phyloP scores from a whole-genome alignment of 352 stramenopile genomes.

The Phytophthora cactorum region DNA sequence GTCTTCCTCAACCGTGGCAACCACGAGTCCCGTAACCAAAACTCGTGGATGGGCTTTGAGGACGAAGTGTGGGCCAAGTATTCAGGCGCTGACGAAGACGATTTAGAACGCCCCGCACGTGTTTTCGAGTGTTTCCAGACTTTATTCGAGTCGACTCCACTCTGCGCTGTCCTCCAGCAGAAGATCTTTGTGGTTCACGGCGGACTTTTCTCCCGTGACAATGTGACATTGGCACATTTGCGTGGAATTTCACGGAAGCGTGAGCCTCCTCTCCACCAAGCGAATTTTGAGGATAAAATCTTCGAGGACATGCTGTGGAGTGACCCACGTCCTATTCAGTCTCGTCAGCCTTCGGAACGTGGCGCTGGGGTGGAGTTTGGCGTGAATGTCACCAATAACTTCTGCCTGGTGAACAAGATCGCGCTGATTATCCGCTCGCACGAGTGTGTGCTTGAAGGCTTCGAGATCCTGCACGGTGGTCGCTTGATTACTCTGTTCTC shows the following conservation, averaged over 20 bases:
- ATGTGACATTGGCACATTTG: slow-evolving; percentile 92
- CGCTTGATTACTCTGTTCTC: slow-evolving; percentile 93
- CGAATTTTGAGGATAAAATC: slow-evolving; percentile 92
- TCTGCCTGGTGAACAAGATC: slow-evolving; percentile 93
- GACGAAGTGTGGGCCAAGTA: slow-evolving; percentile 90
- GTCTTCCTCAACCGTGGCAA: slow-evolving; percentile 96
- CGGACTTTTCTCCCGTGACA: slow-evolving; percentile 92
- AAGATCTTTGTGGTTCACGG: slow-evolving; percentile 96
- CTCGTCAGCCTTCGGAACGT: slow-evolving; percentile 81
- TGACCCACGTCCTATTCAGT: slow-evolving; percentile 84
- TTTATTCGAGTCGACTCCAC: slow-evolving; percentile 89
- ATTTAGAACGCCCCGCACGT: slow-evolving; percentile 48
- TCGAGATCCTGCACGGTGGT: slow-evolving; percentile 90
- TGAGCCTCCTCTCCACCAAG: slow-evolving; percentile 89
- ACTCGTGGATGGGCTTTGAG: slow-evolving; percentile 94
- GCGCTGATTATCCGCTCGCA: slow-evolving; percentile 94
- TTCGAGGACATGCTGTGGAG: slow-evolving; percentile 95
- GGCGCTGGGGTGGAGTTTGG: slow-evolving; percentile 94
- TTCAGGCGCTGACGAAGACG: slow-evolving; percentile 63
- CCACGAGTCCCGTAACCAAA: slow-evolving; percentile 95
- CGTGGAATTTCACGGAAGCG: slow-evolving; percentile 91
- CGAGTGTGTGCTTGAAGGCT: slow-evolving; percentile 93
- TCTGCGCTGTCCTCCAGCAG: slow-evolving; percentile 90
- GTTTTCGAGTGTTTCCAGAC: slow-evolving; percentile 78
- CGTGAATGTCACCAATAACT: slow-evolving; percentile 93